Evolutionary conservation across 2,329 filamentous ascomycete genomes (phyloP).

Genomic region (Zopfia rhizophila): DNA sequence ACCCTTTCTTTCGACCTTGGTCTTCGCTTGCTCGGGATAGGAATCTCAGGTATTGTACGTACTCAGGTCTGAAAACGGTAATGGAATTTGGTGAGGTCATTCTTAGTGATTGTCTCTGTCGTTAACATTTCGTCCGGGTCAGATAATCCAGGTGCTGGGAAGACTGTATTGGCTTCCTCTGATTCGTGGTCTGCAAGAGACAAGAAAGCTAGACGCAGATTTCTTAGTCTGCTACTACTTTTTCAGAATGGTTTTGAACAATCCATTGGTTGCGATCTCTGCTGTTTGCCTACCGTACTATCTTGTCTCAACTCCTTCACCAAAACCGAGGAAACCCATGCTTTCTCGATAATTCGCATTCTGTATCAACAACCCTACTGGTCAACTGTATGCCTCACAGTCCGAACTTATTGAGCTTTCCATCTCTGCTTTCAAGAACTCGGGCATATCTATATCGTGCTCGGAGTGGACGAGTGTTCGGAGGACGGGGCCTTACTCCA

Average conservation of each 20-base stretch:
- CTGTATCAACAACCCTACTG: neutral
- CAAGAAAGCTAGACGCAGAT: too few species aligned
- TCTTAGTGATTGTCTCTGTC: too few species aligned
- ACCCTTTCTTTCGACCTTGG: too few species aligned
- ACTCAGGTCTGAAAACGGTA: too few species aligned
- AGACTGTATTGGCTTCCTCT: constrained; percentile 4
- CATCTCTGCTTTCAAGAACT: constrained; percentile 2
- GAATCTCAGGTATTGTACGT: too few species aligned
- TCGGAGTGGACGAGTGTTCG: constrained; percentile 4
- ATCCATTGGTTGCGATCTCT: neutral
- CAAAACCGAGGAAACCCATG: too few species aligned
- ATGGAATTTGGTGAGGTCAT: too few species aligned
- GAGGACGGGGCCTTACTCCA: neutral
- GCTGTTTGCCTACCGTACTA: constrained; percentile 1
- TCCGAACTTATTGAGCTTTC: neutral
- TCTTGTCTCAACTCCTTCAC: constrained; percentile 1
- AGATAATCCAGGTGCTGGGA: constrained; percentile 1
- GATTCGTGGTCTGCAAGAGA: neutral
- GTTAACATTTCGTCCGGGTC: too few species aligned
- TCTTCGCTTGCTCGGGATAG: too few species aligned
- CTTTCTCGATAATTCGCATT: constrained; percentile 5
- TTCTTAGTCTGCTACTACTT: neutral
- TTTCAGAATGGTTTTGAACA: neutral
- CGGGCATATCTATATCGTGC: neutral
- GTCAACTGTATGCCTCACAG: neutral